Base-by-base conservation (phyloP, 2,329 filamentous ascomycete genomes). In the Ophiostoma triangulosporum region DNA sequence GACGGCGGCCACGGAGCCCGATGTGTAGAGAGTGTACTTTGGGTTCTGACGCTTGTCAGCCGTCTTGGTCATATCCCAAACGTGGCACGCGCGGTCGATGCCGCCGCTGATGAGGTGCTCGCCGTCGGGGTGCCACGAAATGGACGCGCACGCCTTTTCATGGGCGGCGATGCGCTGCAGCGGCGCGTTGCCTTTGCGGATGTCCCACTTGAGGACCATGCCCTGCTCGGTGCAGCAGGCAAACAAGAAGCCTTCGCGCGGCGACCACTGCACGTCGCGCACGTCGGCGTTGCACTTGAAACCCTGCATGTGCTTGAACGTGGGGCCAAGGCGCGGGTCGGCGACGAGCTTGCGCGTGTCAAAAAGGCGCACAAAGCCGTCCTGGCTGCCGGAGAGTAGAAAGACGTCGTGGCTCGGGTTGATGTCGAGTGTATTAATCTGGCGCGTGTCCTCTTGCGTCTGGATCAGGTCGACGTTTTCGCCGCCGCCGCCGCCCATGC, bases 81-180 rank as follows among this genome's bases (percentile, higher is more conserved):
- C 76, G 60, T 81, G 73, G 36, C 81, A 76, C 52, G 75, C 76
- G 56, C 73, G 74, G 62, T 86, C 82, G 58, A 75, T 69, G 6
- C 81, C 80, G 4, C 75, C 80, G 57, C 79, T 84, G 49, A 81
- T 72, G 11, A 84, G 66, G 60, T 85, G 80, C n/a, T 75, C 72
- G 14, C 81, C 82, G 61, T 85, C 81, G 0, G 79, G 77, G 59
- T 86, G 82, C 82, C 82, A 86, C 3, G 78, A 74, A 43, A 84
- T 77, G 0, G 78, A 73, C 2, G 75, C 71, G 60, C 78, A 80
- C 0, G 76, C 70, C 57, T 76, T 79, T 54, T 81, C 76, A 60
- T 84, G 80, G 0, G 77, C 80, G 29, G 77, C 76, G 60, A 84
- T 77, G 58, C 76, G 74, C 49, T 83, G 62, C 12, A 81, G 60